phyloP scores from a whole-genome alignment of 2,329 filamentous ascomycete species.

The Capronia epimyces region DNA sequence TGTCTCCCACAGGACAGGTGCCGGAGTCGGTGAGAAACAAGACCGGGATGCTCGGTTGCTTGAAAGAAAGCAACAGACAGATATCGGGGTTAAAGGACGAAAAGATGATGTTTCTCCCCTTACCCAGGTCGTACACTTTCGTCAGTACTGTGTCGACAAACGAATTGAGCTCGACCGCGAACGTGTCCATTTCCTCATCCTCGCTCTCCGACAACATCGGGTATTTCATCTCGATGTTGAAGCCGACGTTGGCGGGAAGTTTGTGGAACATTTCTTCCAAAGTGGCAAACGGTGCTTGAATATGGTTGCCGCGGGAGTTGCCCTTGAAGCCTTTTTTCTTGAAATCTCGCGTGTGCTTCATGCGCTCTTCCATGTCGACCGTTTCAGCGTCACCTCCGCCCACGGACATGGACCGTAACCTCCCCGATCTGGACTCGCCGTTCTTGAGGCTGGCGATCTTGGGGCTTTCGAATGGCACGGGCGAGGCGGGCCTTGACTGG shows the following conservation, averaged over 20 bases:
- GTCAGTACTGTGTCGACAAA: conserved; percentile 90
- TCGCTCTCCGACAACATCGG: conserved; percentile 95
- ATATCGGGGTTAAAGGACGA: conserved; percentile 97
- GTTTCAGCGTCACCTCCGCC: conserved; percentile 46
- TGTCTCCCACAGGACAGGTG: conserved; percentile 72
- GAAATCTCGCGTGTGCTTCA: conserved; percentile 95
- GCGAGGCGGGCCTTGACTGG: conserved; percentile 46
- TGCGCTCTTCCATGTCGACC: conserved; percentile 67
- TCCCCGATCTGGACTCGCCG: conserved; percentile 25
- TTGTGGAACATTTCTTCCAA: conserved; percentile 87
- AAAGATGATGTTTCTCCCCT: conserved; percentile 87
- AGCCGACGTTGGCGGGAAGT: conserved; percentile 75
- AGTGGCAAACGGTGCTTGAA: conserved; percentile 92
- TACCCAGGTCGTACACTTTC: conserved; percentile 81
- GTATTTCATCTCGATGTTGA: conserved; percentile 99
- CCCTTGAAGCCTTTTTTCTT: conserved; percentile 94
- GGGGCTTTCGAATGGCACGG: conserved; percentile 29
- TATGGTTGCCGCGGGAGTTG: conserved; percentile 88
- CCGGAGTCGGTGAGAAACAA: conserved; percentile 91
- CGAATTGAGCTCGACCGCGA: conserved; percentile 89
- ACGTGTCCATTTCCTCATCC: conserved; percentile 93
- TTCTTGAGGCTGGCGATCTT: conserved; percentile 27
- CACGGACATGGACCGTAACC: conserved; percentile 56
- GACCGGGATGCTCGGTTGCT: conserved; percentile 94
- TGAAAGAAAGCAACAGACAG: conserved; percentile 88